Evolutionary conservation across 495 filamentous ascomycete species (phyloP), one percentile per base, ranked within the genome.

Genomic region (Talaromyces adpressus): DNA sequence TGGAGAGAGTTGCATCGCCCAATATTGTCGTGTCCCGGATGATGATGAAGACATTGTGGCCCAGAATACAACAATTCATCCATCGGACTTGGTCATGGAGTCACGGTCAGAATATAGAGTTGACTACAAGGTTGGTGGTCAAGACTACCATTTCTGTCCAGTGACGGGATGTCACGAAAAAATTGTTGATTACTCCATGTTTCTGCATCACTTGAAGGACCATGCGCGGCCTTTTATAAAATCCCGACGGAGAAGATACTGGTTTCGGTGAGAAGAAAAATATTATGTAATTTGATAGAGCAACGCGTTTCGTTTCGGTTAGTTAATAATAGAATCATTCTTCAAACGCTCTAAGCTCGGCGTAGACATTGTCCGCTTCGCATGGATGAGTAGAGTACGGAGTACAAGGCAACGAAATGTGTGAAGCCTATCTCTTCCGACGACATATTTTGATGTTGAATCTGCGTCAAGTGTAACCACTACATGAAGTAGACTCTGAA

Each of bases 11-110:
- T 3, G 3, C n/a, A 20, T 53, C 3, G 60, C 23, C 4, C 20
- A 27, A 34, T 62, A 62, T 30, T 62, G 41, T 18, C 60, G 60
- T 32, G 22, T 20, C 29, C 45, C 60, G 25, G 60, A 62, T 36
- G 41, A 11, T 14, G 29, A 3, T 7, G 60, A 62, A 14, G 41
- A 47, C 14, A 9, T 52, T 23, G n/a, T n/a, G 25, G 51, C 60
- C 18, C 60, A 62, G 20, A 52, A 62, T 30, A 62, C 45, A 11
- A 4, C 41, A 29, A 34, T 62, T 16, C 11, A 41, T 30, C 27
- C 29, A 18, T 36, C 12, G 2, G 29, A 62, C 16, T 16, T 34
- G 5, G 60, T 62, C 4, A 3, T 52, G n/a, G 60, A 32, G 18
- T 62, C n/a, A 4, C 27, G 9, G 1, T 16, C 25, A 23, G 8